phyloP scores from a whole-genome alignment of 139 green algal species.

The Diplosphaera chodatii region DNA sequence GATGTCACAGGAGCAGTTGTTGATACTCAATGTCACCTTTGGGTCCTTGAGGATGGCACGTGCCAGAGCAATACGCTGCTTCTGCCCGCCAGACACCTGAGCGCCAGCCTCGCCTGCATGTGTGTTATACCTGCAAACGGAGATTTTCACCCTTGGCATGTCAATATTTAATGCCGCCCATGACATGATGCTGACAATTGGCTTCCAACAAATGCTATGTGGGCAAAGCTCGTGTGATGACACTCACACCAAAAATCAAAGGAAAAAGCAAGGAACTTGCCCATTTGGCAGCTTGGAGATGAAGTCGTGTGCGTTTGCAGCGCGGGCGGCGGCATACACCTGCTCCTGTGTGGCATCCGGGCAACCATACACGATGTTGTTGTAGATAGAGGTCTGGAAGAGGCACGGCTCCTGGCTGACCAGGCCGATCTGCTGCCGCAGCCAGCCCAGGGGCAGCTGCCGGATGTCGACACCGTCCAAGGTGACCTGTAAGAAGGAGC shows the following conservation, averaged over 20 bases:
- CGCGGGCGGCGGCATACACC: slow-evolving; percentile 56
- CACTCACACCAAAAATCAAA: too few relatives aligned
- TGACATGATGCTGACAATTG: too few relatives aligned
- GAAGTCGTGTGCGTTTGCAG: slow-evolving; percentile 77
- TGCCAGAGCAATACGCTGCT: slow-evolving; percentile 83
- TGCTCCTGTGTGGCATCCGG: slow-evolving; percentile 37
- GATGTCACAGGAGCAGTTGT: too few relatives aligned
- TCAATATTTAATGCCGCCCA: too few relatives aligned
- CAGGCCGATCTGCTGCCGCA: slow-evolving; percentile 49
- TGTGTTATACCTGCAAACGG: slow-evolving; percentile 31
- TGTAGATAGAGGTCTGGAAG: slow-evolving; percentile 69
- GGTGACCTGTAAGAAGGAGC: slow-evolving; percentile 23
- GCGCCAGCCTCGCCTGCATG: slow-evolving; percentile 38
- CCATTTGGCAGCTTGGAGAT: slow-evolving; percentile 44
- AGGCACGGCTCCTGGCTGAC: slow-evolving; percentile 90
- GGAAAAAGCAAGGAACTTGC: not conserved
- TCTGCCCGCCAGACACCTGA: slow-evolving; percentile 65
- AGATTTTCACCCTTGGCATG: too few relatives aligned
- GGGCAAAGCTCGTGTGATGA: too few relatives aligned
- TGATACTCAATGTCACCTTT: too few relatives aligned
- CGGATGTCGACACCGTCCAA: slow-evolving; percentile 79
- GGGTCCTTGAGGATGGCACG: slow-evolving; percentile 72
- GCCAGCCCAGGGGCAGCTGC: slow-evolving; percentile 59
- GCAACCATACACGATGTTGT: slow-evolving; percentile 80
- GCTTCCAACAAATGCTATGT: too few relatives aligned